phyloP scores from a whole-genome alignment of 177 flowering plant genomes.

The Vitis hybrid region DNA sequence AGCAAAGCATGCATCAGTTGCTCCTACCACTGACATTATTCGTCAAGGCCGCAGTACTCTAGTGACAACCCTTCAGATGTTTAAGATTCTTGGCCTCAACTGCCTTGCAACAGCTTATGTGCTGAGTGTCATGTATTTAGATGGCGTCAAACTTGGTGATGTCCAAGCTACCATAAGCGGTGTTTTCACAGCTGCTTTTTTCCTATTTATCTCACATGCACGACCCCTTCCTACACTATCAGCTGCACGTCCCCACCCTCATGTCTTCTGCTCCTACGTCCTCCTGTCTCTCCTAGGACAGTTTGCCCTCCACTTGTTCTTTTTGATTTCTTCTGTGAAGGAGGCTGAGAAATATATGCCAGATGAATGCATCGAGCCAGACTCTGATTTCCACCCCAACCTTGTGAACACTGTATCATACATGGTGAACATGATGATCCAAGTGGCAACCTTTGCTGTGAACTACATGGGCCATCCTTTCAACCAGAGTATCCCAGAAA shows the following conservation, averaged over 20 bases:
- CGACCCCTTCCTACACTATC: conserved; percentile 86
- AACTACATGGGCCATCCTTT: conserved; percentile 99
- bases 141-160: conserved; percentile 96
- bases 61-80: conserved; percentile 98
- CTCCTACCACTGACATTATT: conserved; percentile 85
- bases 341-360: conserved; percentile 95
- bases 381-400: conserved; percentile 89
- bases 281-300: conserved; percentile 88
- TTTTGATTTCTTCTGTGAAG: conserved; percentile 77
- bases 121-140: conserved; percentile 89
- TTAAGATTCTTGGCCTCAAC: conserved; percentile 95
- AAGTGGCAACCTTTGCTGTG: conserved; percentile 96
- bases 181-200: conserved; percentile 92
- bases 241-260: conserved; percentile 85
- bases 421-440: conserved; percentile 96
- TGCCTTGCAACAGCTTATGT: conserved; percentile 98
- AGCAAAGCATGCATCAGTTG: conserved; percentile 95
- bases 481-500: conserved; percentile 87
- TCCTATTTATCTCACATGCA: conserved; percentile 94
- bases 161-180: conserved; percentile 96
- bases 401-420: conserved; percentile 93
- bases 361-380: conserved; percentile 94
- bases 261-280: conserved; percentile 82
- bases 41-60: conserved; percentile 97
- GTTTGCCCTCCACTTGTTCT: conserved; percentile 70